Evolutionary conservation across 148 eudicot genomes (phyloP).

Genomic region (Camellia granthamiana): DNA sequence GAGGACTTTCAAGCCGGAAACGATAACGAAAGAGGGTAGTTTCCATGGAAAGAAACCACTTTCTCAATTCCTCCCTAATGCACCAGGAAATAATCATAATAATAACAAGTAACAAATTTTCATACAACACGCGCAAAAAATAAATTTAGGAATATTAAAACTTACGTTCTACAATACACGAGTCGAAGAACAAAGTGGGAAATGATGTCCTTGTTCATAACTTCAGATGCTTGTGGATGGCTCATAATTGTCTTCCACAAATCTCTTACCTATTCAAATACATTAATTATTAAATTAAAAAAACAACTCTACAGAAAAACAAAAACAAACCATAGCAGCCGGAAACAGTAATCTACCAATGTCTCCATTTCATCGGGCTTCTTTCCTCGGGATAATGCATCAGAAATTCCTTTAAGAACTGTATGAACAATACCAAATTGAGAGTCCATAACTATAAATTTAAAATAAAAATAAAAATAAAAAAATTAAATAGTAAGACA

Average conservation of each 20-base stretch:
- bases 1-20: constrained; percentile 47
- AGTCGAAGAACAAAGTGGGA: constrained; percentile 94
- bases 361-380: constrained; percentile 71
- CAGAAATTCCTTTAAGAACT: constrained; percentile 88
- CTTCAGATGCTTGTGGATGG: constrained; percentile 64
- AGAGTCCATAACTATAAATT: not conserved
- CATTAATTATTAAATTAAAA: not conserved
- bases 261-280: constrained; percentile 42
- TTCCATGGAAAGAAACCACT: not conserved
- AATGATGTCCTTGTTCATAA: constrained; percentile 69
- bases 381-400: constrained; percentile 82
- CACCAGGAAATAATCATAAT: not conserved
- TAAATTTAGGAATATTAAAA: not conserved
- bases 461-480: no score
- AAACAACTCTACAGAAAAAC: not conserved
- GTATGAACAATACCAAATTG: constrained; percentile 20
- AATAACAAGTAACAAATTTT: not conserved
- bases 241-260: constrained; percentile 70
- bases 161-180: constrained; percentile 86
- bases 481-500: no score
- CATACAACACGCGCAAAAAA: not conserved
- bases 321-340: not conserved
- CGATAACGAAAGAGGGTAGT: constrained; percentile 52
- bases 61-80: constrained; percentile 14
- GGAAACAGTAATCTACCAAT: constrained; percentile 35